Evolutionary conservation across 2,329 filamentous ascomycete genomes (phyloP).

Genomic region (Monosporascus sp.): DNA sequence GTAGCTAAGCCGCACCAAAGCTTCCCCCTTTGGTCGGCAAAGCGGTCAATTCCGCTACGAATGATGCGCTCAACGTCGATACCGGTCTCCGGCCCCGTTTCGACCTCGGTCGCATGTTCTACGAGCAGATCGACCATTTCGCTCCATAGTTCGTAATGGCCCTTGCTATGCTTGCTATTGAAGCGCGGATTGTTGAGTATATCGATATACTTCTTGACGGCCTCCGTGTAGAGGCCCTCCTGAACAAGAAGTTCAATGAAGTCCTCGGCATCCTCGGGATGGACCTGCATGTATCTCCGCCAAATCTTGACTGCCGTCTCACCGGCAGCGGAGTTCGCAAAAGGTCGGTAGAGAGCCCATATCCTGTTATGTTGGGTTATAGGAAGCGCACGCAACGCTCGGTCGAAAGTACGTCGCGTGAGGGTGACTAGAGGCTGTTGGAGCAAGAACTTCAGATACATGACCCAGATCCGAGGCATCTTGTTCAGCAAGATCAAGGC

Average conservation of each 20-base stretch:
- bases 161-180: constrained; percentile 87
- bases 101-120: constrained; percentile 79
- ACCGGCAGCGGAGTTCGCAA: constrained; percentile 85
- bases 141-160: constrained; percentile 93
- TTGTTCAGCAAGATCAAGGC: constrained; percentile 93
- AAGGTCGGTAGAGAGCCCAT: constrained; percentile 86
- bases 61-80: constrained; percentile 92
- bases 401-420: constrained; percentile 84
- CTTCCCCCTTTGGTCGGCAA: constrained; percentile 90
- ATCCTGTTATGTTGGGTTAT: constrained; percentile 94
- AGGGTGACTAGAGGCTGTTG: constrained; percentile 87
- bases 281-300: constrained; percentile 94
- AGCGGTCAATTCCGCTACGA: constrained; percentile 82
- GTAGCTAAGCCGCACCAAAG: constrained; percentile 92
- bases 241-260: constrained; percentile 86
- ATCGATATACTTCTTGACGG: constrained; percentile 84
- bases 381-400: constrained; percentile 83
- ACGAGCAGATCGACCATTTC: constrained; percentile 96
- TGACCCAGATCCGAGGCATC: constrained; percentile 98
- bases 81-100: constrained; percentile 72
- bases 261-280: constrained; percentile 91
- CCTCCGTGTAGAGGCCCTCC: constrained; percentile 81
- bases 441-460: constrained; percentile 88
- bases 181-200: constrained; percentile 89
- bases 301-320: constrained; percentile 90